phyloP scores from a whole-genome alignment of 495 filamentous ascomycete genomes.

The Podospora comata region DNA sequence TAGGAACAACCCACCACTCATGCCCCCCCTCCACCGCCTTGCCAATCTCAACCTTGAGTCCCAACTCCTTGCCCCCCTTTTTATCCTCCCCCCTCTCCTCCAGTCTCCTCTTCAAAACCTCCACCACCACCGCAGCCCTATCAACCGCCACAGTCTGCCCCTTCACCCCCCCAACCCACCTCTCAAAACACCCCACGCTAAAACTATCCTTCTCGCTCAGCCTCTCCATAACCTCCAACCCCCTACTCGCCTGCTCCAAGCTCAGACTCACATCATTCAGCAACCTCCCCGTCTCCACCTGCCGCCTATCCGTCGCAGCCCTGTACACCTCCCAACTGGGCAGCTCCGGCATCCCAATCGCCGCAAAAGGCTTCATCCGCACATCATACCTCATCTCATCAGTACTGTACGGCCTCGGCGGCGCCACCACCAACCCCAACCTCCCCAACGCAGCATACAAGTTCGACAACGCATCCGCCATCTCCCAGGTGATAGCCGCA shows the following conservation, averaged over 20 bases:
- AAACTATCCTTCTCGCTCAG: slow-evolving; percentile 47
- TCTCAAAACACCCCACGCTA: slow-evolving; percentile 48
- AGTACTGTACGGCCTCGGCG: slow-evolving; percentile 65
- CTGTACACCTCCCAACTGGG: slow-evolving; percentile 62
- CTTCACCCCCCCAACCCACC: slow-evolving; percentile 58
- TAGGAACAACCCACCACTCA: slow-evolving; percentile 78
- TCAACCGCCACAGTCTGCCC: slow-evolving; percentile 63
- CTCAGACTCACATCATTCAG: slow-evolving; percentile 60
- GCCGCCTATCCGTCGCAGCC: slow-evolving; percentile 36
- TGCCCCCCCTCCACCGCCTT: slow-evolving; percentile 57
- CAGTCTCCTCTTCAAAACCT: slow-evolving; percentile 51
- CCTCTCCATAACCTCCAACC: slow-evolving; percentile 59
- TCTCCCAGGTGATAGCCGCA: slow-evolving; percentile 62
- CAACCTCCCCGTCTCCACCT: slow-evolving; percentile 40
- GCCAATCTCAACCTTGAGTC: slow-evolving; percentile 54
- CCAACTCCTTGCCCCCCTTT: slow-evolving; percentile 31
- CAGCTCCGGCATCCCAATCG: slow-evolving; percentile 67
- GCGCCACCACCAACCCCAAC: slow-evolving; percentile 55
- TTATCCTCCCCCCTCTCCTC: slow-evolving; percentile 22
- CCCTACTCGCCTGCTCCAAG: slow-evolving; percentile 59
- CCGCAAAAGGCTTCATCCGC: slow-evolving; percentile 83
- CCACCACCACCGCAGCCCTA: slow-evolving; percentile 60
- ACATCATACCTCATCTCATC: slow-evolving; percentile 75
- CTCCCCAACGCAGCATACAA: slow-evolving; percentile 67
- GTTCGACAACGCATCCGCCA: slow-evolving; percentile 63